Base-by-base conservation (phyloP, 495 filamentous ascomycete species). In the Penicillium mononematosum region DNA sequence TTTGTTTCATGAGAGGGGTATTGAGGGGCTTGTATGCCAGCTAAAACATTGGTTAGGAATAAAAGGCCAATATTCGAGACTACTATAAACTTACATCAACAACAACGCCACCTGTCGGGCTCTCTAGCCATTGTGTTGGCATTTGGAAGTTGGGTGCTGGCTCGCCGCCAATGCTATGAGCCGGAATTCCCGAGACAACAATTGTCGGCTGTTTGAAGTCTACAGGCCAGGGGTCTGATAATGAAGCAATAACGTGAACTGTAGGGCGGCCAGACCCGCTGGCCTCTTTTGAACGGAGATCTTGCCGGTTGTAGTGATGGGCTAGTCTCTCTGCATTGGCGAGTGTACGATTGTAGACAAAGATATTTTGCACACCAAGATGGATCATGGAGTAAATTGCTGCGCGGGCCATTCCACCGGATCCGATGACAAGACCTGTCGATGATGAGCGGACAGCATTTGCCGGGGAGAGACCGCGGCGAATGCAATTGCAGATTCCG, bases 341-440 rank as follows among this genome's bases (percentile, higher is more conserved):
- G 9, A 75, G 59, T 0, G 86, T 89, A 17, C 88, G 79, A 57
- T 92, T 91, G 64, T 81, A 85, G 39, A 92, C 73, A 55, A 91
- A 89, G 9, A 93, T 85, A 50, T 90, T 84, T 42, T 84, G 83
- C 48, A 88, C 87, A 0, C 89, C 89, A 3, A 92, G 74, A 64
- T 88, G 85, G 46, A 90, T 84, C 68, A 93, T 77, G 3, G 89
- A 86, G 63, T 92, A 92, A 19, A 91, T 79, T n/a, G 88, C 86
- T 5, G 88, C 87, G 20, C 89, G 79, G 9, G 88, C 89, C 86
- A 90, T 91, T 25, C 89, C 88, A 31, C 89, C 89, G 11, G 89
- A 88, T 22, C 89, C 89, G 55, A 91, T 82, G 17, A 93, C 83
- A 8, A 93, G 76, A 2, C 80, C 88, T 0, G 84, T 86, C 5